phyloP scores from a whole-genome alignment of 129 eudicot species.

The Calendula officinalis region DNA sequence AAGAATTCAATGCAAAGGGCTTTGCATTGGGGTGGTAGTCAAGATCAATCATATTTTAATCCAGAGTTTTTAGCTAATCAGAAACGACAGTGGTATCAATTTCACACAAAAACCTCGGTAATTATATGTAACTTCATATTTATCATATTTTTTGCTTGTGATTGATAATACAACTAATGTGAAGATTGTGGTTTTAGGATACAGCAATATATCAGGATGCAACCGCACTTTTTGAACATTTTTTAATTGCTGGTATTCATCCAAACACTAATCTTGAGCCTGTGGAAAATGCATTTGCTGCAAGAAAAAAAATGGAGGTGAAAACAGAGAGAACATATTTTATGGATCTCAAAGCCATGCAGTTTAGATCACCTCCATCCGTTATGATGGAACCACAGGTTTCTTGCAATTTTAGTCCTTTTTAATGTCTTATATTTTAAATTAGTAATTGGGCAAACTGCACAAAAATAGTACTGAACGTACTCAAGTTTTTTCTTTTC shows the following conservation, averaged over 20 bases:
- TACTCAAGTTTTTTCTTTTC: too few species aligned
- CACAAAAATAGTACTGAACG: too few species aligned
- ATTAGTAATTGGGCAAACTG: too few species aligned
- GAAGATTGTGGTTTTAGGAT: constrained; percentile 50
- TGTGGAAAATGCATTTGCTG: not conserved
- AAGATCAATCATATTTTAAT: constrained; percentile 61
- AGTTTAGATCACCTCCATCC: constrained; percentile 44
- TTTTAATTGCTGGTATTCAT: constrained; percentile 67
- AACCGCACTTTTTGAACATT: constrained; percentile 80
- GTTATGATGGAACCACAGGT: constrained; percentile 80
- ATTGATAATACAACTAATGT: constrained; percentile 12
- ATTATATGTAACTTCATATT: constrained; percentile 15
- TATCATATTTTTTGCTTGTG: not conserved
- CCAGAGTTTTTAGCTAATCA: constrained; percentile 92
- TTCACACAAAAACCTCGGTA: constrained; percentile 69
- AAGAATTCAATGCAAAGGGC: constrained; percentile 77
- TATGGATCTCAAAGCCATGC: constrained; percentile 9
- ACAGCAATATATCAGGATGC: constrained; percentile 63
- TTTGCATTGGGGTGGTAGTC: constrained; percentile 69
- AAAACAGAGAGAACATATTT: not conserved
- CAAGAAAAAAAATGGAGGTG: not conserved
- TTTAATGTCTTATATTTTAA: too few species aligned
- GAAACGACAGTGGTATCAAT: constrained; percentile 93
- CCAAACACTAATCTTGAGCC: not conserved
- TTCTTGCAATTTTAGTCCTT: constrained; percentile 1